phyloP scores from a whole-genome alignment of 1,284 basidiomycete species.

The Microbotryum saponariae region DNA sequence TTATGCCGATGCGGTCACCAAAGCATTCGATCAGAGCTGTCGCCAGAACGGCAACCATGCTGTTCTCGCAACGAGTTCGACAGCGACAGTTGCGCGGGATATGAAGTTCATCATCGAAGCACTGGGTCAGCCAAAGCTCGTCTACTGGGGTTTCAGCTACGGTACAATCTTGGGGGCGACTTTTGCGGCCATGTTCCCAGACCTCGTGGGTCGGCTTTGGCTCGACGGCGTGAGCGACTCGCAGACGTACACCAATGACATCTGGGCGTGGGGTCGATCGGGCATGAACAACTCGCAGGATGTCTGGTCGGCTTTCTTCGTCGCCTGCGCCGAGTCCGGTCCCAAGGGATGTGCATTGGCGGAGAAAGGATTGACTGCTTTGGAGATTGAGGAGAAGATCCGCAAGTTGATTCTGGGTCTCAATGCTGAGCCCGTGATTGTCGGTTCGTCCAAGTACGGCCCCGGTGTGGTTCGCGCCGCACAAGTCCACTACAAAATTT shows the following conservation, averaged over 20 bases:
- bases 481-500: slow-evolving; percentile 21
- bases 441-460: slow-evolving; percentile 15
- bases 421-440: slow-evolving; percentile 10
- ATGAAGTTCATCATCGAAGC: slow-evolving; percentile 34
- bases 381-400: slow-evolving; percentile 3
- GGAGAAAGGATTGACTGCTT: slow-evolving; percentile 4
- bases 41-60: slow-evolving; percentile 18
- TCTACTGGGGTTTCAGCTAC: slow-evolving; percentile 36
- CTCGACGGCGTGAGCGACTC: slow-evolving; percentile 34
- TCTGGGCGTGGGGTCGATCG: slow-evolving; percentile 25
- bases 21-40: slow-evolving; percentile 19
- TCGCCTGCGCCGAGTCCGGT: slow-evolving; percentile 18
- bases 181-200: slow-evolving; percentile 38
- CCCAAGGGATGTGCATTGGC: slow-evolving; percentile 19
- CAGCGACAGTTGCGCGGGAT: slow-evolving; percentile 33
- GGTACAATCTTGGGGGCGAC: slow-evolving; percentile 37
- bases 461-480: slow-evolving; percentile 21
- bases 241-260: slow-evolving; percentile 19
- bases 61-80: slow-evolving; percentile 24
- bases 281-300: slow-evolving; percentile 28
- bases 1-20: slow-evolving; percentile 7
- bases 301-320: slow-evolving; percentile 26
- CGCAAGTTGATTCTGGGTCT: slow-evolving; percentile 11
- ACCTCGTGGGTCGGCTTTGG: slow-evolving; percentile 29
- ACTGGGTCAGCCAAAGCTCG: slow-evolving; percentile 32